Percentiles rank a stretch among this genome's conserved stretches.
Evolutionary conservation across 2,329 filamentous ascomycete genomes (phyloP).

Genomic region (Phialophora verrucosa): DNA sequence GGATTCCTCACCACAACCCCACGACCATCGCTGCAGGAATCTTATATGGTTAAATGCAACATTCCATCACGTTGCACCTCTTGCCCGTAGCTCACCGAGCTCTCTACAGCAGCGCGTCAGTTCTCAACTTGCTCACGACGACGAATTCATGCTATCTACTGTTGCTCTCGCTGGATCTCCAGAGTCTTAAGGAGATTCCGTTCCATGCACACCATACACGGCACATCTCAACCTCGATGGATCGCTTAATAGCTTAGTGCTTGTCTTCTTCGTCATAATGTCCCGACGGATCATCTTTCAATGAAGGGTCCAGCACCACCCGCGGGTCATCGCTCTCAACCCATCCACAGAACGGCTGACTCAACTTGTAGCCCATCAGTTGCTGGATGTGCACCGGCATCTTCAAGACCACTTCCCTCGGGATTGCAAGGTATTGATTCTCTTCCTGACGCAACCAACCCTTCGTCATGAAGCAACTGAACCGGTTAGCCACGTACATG

Average conservation of each 20-base stretch:
- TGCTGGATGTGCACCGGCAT: slow-evolving; percentile 36
- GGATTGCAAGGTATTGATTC: slow-evolving; percentile 39
- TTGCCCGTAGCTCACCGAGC: not conserved
- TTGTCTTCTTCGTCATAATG: slow-evolving; percentile 27
- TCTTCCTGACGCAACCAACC: slow-evolving; percentile 39
- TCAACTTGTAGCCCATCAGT: slow-evolving; percentile 40
- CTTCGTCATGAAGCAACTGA: slow-evolving; percentile 38
- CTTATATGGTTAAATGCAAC: not conserved
- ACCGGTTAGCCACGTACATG: not conserved
- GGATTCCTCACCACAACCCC: not conserved
- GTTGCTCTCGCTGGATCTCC: no score
- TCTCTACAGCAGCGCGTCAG: not conserved
- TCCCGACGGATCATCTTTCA: slow-evolving; percentile 29
- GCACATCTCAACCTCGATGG: not conserved
- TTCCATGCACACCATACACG: not conserved
- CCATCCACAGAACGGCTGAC: slow-evolving; percentile 36
- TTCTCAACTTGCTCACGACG: not conserved
- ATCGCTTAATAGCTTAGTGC: not conserved
- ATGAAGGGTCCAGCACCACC: slow-evolving; percentile 25
- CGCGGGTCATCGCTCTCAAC: slow-evolving; percentile 36
- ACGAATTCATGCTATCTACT: not conserved
- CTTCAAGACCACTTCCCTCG: slow-evolving; percentile 34
- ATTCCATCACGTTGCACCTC: not conserved
- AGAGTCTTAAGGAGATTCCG: no score
- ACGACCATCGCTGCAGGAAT: not conserved